A percentile compares a stretch with the other conserved stretches of the same genome.
These are phyloP conservation scores for Penicillium odoratum DNA, from an alignment of 495 filamentous ascomycete species.

Conservation along the genomic window DNA sequence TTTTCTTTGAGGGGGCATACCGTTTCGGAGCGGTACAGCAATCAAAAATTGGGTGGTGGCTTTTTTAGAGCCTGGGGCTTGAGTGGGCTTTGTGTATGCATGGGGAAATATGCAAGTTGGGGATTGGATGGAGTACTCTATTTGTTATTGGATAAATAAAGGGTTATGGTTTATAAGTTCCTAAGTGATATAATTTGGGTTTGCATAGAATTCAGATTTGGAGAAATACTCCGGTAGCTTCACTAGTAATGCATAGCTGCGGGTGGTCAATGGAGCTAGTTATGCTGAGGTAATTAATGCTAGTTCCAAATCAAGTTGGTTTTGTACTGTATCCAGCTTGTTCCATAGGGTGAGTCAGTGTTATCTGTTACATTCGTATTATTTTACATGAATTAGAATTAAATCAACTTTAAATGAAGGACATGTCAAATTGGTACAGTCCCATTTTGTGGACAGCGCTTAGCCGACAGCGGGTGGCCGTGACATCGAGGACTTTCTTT, in stretches of 20 bases:
- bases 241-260: background rate
- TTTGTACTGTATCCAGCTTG: background rate
- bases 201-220: background rate
- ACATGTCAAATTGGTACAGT: background rate
- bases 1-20: background rate
- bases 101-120: background rate
- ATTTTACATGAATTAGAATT: too few species aligned
- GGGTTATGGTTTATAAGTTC: background rate
- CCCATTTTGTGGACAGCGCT: conserved; percentile 8
- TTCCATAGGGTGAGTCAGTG: background rate
- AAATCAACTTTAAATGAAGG: background rate
- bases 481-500: conserved; percentile 6
- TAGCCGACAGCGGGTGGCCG: conserved; percentile 8
- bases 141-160: background rate
- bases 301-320: background rate
- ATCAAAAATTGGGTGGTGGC: background rate
- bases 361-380: too few species aligned
- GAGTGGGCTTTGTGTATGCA: background rate
- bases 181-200: background rate
- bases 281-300: conserved; percentile 1
- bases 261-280: conserved; percentile 2
- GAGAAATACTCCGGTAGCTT: background rate
- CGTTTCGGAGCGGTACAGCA: conserved; percentile 1
- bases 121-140: background rate
- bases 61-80: background rate